Conservation (phyloP, 164 flowering plant species). For the Vitis rupestris region DNA sequence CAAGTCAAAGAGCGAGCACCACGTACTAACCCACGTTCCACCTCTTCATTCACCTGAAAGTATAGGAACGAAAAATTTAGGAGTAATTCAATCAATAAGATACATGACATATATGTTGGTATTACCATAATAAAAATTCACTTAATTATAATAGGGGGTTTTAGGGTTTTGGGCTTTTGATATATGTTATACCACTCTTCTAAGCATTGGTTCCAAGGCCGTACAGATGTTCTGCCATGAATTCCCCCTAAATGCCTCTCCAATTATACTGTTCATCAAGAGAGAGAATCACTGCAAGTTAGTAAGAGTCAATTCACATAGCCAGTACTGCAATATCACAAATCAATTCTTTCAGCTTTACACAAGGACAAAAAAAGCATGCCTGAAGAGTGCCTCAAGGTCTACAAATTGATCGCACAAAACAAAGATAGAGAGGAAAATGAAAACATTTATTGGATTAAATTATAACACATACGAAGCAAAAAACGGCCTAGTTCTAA, state of each 20-base stretch:
- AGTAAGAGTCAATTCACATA: too few relatives aligned
- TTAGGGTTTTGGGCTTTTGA: not conserved
- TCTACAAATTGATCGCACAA: not conserved
- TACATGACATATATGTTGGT: too few relatives aligned
- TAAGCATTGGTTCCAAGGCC: conserved; percentile 64
- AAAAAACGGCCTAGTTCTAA: conserved; percentile 44
- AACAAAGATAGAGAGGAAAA: not conserved
- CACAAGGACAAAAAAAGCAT: too few relatives aligned
- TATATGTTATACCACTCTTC: conserved; percentile 57
- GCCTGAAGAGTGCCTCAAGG: not conserved
- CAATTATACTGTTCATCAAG: conserved; percentile 44
- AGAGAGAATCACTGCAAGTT: not conserved
- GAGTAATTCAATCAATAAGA: too few relatives aligned
- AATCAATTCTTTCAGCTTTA: too few relatives aligned
- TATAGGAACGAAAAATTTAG: too few relatives aligned
- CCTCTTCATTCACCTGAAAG: conserved; percentile 67
- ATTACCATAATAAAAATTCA: not conserved
- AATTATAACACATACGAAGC: conserved; percentile 51
- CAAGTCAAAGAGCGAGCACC: conserved; percentile 18
- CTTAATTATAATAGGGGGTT: not conserved
- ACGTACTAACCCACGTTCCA: conserved; percentile 39
- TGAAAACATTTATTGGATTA: not conserved
- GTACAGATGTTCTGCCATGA: conserved; percentile 41
- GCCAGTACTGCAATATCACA: too few relatives aligned
- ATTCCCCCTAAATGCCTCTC: conserved; percentile 51